Conservation (phyloP, 352 stramenopile species). For the Globisporangium lucens region DNA sequence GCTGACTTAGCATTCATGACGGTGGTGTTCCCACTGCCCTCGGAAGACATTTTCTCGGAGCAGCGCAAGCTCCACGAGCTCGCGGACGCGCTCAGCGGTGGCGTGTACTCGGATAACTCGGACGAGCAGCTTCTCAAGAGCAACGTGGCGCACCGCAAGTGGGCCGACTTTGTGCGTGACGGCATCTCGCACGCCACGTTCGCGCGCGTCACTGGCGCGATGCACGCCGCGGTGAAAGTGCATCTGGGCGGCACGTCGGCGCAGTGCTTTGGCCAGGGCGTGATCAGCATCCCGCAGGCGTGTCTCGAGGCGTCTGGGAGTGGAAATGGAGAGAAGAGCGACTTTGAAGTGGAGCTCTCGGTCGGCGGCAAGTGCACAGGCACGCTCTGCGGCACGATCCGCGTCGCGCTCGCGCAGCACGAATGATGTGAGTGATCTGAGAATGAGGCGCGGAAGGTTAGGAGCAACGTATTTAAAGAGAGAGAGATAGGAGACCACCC, state of each 20-base stretch:
- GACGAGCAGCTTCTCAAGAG: slow-evolving; percentile 34
- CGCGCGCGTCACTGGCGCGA: slow-evolving; percentile 41
- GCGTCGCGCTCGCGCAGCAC: slow-evolving; percentile 30
- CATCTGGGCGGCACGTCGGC: slow-evolving; percentile 37
- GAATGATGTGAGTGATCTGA: neutral
- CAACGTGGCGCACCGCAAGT: slow-evolving; percentile 48
- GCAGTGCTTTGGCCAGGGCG: slow-evolving; percentile 61
- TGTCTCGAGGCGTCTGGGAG: slow-evolving; percentile 6
- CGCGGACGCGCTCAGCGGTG: slow-evolving; percentile 60
- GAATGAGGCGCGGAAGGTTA: neutral
- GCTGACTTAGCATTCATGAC: slow-evolving; percentile 37
- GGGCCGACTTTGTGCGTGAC: slow-evolving; percentile 43
- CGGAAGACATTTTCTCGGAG: slow-evolving; percentile 80
- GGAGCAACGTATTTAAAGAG: neutral
- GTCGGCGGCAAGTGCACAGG: slow-evolving; percentile 53
- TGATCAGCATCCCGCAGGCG: slow-evolving; percentile 52
- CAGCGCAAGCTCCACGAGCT: slow-evolving; percentile 82
- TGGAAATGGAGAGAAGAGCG: slow-evolving; percentile 16
- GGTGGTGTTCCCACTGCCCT: slow-evolving; percentile 75
- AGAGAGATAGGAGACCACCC: neutral
- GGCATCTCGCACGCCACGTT: slow-evolving; percentile 61
- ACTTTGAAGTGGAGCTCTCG: slow-evolving; percentile 54
- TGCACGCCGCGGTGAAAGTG: slow-evolving; percentile 76
- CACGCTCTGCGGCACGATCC: slow-evolving; percentile 50
- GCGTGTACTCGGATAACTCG: slow-evolving; percentile 40